Evolutionary conservation across 352 stramenopile species (phyloP).

Genomic region (Phytophthora tentaculata): DNA sequence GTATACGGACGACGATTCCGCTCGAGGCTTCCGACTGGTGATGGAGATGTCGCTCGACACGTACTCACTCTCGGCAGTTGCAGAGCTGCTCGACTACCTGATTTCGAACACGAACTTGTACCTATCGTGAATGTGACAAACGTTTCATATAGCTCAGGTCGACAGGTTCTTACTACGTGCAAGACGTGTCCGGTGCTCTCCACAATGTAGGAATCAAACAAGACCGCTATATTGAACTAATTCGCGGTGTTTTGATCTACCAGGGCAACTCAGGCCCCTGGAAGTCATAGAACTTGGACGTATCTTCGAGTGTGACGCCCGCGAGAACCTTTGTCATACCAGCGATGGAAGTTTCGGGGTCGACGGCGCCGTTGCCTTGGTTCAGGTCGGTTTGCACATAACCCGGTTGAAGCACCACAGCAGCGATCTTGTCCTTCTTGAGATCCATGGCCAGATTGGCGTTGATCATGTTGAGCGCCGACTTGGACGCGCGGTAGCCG

Average conservation of each 20-base stretch:
- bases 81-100: conserved; percentile 42
- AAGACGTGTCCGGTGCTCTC: no score
- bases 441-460: conserved; percentile 49
- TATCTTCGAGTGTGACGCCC: conserved; percentile 36
- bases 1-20: conserved; percentile 20
- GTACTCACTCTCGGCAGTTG: conserved; percentile 26
- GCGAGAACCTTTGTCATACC: conserved; percentile 41
- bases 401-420: conserved; percentile 52
- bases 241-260: conserved; percentile 26
- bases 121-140: conserved; percentile 7
- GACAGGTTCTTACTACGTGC: no score
- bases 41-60: conserved; percentile 30
- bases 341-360: conserved; percentile 34
- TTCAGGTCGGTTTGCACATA: conserved; percentile 60
- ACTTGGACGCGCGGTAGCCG: conserved; percentile 70
- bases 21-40: conserved; percentile 28
- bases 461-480: conserved; percentile 72
- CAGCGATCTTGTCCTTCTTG: conserved; percentile 48
- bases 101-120: conserved; percentile 31
- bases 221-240: background rate
- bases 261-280: conserved; percentile 45
- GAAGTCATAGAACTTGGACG: conserved; percentile 59
- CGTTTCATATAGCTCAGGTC: no score
- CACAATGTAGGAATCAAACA: no score
- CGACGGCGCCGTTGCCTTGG: conserved; percentile 25